Conservation (phyloP, 331 rosid genomes). For the Quercus tomentella region DNA sequence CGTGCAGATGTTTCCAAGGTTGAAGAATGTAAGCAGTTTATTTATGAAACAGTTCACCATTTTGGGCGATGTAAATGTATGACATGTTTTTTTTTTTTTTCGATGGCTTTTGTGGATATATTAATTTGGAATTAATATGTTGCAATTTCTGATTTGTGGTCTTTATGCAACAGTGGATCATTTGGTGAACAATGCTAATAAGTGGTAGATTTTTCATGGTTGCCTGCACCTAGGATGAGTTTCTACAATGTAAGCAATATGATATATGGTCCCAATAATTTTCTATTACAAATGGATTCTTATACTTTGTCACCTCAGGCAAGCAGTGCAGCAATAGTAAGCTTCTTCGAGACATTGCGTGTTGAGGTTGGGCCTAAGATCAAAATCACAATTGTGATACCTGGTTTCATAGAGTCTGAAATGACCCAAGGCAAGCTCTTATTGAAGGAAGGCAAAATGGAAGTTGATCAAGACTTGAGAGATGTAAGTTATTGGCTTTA, state of each 20-base stretch:
- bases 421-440: constrained; percentile 30
- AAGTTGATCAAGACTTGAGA: constrained; percentile 17
- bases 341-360: constrained; percentile 34
- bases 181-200: constrained; percentile 51
- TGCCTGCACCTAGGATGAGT: constrained; percentile 42
- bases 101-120: neutral
- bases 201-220: constrained; percentile 12
- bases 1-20: no score
- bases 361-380: constrained; percentile 28
- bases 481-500: no score
- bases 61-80: constrained; percentile 40
- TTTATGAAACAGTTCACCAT: constrained; percentile 41
- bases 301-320: constrained; percentile 19
- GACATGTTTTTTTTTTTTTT: no score
- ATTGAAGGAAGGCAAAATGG: constrained; percentile 7
- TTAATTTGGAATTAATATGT: no score
- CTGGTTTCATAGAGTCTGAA: constrained; percentile 32
- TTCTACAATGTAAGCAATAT: constrained; percentile 26
- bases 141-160: neutral
- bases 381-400: constrained; percentile 29
- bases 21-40: constrained; percentile 40
- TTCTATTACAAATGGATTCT: neutral
- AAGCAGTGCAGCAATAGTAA: constrained; percentile 29
- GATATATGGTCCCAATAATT: neutral
- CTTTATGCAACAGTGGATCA: constrained; percentile 40